A percentile compares a stretch with the other conserved stretches of the same genome.
phyloP scores from a whole-genome alignment of 192 early-diverging fungal genomes.

The Nowakowskiella sp. region DNA sequence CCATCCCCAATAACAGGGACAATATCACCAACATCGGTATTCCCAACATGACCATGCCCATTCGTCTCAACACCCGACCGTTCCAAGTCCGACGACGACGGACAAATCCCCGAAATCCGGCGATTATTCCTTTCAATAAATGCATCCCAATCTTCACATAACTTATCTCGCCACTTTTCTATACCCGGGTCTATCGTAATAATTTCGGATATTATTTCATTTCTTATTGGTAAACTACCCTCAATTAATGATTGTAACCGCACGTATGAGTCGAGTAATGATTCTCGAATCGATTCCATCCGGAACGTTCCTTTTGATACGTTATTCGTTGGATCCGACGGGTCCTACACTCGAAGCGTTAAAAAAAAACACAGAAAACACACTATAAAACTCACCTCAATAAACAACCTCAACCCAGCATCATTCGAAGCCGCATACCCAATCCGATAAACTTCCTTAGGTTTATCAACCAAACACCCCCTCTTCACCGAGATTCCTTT shows the following conservation, averaged over 20 bases:
- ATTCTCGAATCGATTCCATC: conserved; percentile 1
- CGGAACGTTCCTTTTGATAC: conserved; percentile 10
- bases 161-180: background rate
- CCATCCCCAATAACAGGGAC: too few species aligned
- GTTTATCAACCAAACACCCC: background rate
- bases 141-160: background rate
- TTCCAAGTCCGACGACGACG: too few species aligned
- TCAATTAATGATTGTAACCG: background rate
- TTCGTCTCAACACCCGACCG: too few species aligned
- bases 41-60: too few species aligned
- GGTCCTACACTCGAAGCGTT: conserved; percentile 10
- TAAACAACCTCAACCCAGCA: too few species aligned
- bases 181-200: background rate
- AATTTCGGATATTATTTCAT: background rate
- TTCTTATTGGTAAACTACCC: background rate
- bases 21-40: too few species aligned
- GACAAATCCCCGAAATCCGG: too few species aligned
- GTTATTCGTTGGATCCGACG: conserved; percentile 7
- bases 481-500: background rate
- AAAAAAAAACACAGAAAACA: background rate
- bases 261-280: background rate
- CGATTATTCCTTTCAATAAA: background rate
- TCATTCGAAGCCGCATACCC: too few species aligned
- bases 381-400: too few species aligned
- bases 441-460: background rate